Base-by-base conservation (phyloP, 768 basidiomycete species). In the Hericium coralloides region DNA sequence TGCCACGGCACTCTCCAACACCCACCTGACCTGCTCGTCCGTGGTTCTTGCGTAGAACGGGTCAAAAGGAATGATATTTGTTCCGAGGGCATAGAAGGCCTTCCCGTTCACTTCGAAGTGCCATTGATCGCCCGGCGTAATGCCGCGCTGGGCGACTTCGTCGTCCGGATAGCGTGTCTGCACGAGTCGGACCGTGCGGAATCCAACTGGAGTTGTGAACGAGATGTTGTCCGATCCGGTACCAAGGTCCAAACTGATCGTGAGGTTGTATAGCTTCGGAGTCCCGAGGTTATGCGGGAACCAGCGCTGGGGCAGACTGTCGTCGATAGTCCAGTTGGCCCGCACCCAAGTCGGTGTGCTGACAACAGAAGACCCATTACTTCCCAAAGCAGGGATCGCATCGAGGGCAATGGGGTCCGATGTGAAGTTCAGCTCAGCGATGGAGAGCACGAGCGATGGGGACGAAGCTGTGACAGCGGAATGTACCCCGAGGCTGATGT, bases 61-160 rank as follows among this genome's bases (percentile, higher is more conserved):
- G 66, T 84, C 82, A 60, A 81, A 82, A 1, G 82, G 82, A 56
- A 83, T 80, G 60, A 81, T 74, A 55, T 82, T 83, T 23, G 79
- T 80, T 9, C 82, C 81, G 9, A 75, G 70, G 52, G 73, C 76
- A 58, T 79, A 82, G 61, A 83, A 81, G 14, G 74, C 73, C 63
- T 76, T 75, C 10, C 82, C 81, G 53, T 83, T 82, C 56, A 83
- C 72, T 58, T 77, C 73, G 63, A 83, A 83, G 64, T 82, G 79
- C 76, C 79, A 82, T 60, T 82, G 74, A 59, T 84, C 80, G 7
- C 81, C 81, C 1, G 81, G 80, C 0, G 76, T 81, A 55, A 82
- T 81, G 1, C 80, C 79, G 4, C 77, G 72, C 36, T 66, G 60
- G 2, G 64, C 65, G 18, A 81, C 61, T 31, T 82, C 79, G 31